Evolutionary conservation across 2,329 filamentous ascomycete species (phyloP).

Genomic region (Cladophialophora yegresii): DNA sequence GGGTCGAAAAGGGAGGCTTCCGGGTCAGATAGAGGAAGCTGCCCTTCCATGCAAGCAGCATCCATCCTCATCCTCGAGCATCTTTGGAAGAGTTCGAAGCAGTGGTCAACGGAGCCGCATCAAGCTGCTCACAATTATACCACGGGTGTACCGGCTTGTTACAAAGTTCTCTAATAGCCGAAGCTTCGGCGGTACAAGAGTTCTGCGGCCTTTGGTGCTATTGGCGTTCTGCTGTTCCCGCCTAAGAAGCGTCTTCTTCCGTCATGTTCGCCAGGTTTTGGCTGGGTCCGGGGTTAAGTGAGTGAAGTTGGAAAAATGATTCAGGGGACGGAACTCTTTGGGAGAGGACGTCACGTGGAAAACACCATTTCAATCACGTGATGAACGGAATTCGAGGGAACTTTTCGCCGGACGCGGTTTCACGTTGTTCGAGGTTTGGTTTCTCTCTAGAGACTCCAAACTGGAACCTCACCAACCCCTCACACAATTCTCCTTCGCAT

Average conservation of each 20-base stretch:
- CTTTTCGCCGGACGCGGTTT: constrained; percentile 4
- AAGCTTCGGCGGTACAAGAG: background rate
- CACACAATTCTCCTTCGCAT: background rate
- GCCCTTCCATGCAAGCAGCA: background rate
- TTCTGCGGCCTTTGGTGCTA: background rate
- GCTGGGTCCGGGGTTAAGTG: background rate
- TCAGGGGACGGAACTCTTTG: background rate
- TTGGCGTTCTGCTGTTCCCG: background rate
- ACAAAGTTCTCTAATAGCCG: background rate
- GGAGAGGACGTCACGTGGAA: background rate
- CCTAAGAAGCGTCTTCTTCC: background rate
- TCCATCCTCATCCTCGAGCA: background rate
- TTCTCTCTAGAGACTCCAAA: constrained; percentile 7
- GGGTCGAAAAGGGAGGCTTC: background rate
- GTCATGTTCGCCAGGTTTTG: background rate
- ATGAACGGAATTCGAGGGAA: background rate
- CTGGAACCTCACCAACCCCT: constrained; percentile 4
- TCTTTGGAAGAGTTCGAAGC: background rate
- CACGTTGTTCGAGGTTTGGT: background rate
- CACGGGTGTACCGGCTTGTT: background rate
- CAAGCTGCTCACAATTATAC: background rate
- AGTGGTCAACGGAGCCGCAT: background rate
- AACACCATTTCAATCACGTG: background rate
- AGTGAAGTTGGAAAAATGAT: background rate
- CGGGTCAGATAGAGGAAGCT: background rate